Base-by-base conservation (phyloP, 352 stramenopile species). In the Phytophthora podocarpi region DNA sequence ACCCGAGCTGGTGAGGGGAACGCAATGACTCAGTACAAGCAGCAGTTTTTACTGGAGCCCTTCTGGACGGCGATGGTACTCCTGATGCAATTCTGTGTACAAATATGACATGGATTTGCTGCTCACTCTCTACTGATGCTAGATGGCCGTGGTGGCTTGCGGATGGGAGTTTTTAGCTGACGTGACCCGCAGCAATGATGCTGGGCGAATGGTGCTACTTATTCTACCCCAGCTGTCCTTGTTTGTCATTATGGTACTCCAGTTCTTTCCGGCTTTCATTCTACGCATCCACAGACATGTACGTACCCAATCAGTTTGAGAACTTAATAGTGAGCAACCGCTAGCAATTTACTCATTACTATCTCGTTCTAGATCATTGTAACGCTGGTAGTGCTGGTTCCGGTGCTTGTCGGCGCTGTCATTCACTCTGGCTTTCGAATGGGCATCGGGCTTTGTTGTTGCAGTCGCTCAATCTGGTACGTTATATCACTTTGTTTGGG, bases 401-500 rank as follows among this genome's bases (percentile, higher is more conserved):
- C 51, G 18, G 7, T 60, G 16, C 21, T 35, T 45, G 4, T 58
- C 32, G 15, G 34, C 36, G 55, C 45, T 43, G 11, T 50, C 11
- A 30, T 62, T 6, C n/a, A 63, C 20, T 75, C 67, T 24, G 42
- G 51, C 13, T 68, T 75, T 31, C 51, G 51, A 34, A 18, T 75
- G 20, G 51, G 56, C 4, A 36, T 71, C 21, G 24, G 40, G 8
- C 40, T 71, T 18, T 75, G 67, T 36, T 75, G 67, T 18, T 75
- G 67, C 30, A 64, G 60, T 41, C 50, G 50, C 12, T 49, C 54
- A 6, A 67, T 74, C 4, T 74, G 59, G 66, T 74, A 57, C 16
- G 49, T 35, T 27, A 18, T 3, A n/a, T 37, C 13, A 2, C n/a
- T n/a, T n/a, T n/a, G n/a, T n/a, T n/a, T n/a, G n/a, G n/a, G n/a